phyloP scores from a whole-genome alignment of 495 filamentous ascomycete species.

The Aspergillus asperescens region DNA sequence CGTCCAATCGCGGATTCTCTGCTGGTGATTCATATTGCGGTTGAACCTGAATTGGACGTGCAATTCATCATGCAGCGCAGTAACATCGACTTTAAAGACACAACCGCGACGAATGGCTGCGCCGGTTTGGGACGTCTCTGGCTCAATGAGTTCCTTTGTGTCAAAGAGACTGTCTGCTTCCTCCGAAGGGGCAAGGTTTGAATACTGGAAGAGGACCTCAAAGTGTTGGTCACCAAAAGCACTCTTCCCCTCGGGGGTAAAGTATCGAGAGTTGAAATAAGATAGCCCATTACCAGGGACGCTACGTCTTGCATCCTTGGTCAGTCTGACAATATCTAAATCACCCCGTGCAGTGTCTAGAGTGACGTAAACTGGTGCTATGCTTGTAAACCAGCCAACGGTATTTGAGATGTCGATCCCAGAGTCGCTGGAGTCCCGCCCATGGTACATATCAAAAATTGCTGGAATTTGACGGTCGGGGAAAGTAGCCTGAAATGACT shows the following conservation, averaged over 20 bases:
- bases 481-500: slow-evolving; percentile 35
- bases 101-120: neutral
- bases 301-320: slow-evolving; percentile 11
- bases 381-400: slow-evolving; percentile 47
- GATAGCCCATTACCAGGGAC: slow-evolving; percentile 21
- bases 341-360: neutral
- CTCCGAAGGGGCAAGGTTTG: neutral
- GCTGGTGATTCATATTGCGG: slow-evolving; percentile 2
- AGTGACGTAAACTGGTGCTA: slow-evolving; percentile 22
- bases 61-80: neutral
- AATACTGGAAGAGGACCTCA: slow-evolving; percentile 12
- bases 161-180: neutral
- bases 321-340: slow-evolving; percentile 7
- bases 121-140: neutral
- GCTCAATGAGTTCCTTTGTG: neutral
- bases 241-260: neutral
- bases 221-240: neutral
- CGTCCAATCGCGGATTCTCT: neutral
- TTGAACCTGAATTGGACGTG: slow-evolving; percentile 3
- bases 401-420: slow-evolving; percentile 42
- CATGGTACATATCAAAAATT: slow-evolving; percentile 41
- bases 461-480: slow-evolving; percentile 45
- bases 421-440: slow-evolving; percentile 34
- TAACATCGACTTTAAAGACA: neutral
- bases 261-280: slow-evolving; percentile 20